Evolutionary conservation across 805 yeast genomes (phyloP).

Genomic region (Candida tibetensis): DNA sequence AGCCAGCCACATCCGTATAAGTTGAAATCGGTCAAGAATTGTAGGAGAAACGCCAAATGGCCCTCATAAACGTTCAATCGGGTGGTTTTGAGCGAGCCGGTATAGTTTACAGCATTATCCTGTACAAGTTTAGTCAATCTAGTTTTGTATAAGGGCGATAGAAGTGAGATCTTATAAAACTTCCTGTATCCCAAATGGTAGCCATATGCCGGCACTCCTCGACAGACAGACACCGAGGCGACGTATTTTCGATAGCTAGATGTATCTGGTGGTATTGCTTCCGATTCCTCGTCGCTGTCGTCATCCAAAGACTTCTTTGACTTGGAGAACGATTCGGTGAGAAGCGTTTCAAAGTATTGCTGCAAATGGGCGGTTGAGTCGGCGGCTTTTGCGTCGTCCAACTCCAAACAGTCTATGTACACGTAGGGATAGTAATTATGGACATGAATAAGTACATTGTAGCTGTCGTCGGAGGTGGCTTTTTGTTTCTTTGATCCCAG

Average conservation of each 20-base stretch:
- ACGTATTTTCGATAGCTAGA: slow-evolving; percentile 38
- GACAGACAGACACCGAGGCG: slow-evolving; percentile 61
- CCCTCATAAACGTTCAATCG: slow-evolving; percentile 53
- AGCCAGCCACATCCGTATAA: slow-evolving; percentile 84
- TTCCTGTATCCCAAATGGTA: slow-evolving; percentile 62
- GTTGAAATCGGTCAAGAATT: slow-evolving; percentile 80
- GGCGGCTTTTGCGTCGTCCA: slow-evolving; percentile 12
- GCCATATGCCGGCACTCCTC: slow-evolving; percentile 83
- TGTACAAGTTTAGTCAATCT: slow-evolving; percentile 50
- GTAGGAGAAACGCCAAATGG: slow-evolving; percentile 74
- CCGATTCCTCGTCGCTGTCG: slow-evolving; percentile 7
- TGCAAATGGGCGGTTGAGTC: slow-evolving; percentile 40
- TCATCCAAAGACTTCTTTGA: slow-evolving; percentile 14
- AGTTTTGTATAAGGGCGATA: slow-evolving; percentile 58
- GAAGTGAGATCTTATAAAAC: slow-evolving; percentile 64
- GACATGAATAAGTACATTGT: slow-evolving; percentile 54
- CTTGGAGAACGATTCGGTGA: slow-evolving; percentile 38
- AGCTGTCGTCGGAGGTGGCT: slow-evolving; percentile 12
- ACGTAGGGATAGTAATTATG: slow-evolving; percentile 86
- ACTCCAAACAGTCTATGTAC: slow-evolving; percentile 59
- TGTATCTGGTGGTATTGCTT: slow-evolving; percentile 1
- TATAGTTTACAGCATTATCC: slow-evolving; percentile 15
- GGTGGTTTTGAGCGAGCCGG: not conserved
- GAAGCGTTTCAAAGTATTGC: slow-evolving; percentile 41
- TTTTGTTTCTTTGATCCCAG: not conserved